Evolutionary conservation across 2,329 filamentous ascomycete genomes (phyloP), one percentile per base, ranked within the genome.

Genomic region (Stagonosporopsis vannaccii): DNA sequence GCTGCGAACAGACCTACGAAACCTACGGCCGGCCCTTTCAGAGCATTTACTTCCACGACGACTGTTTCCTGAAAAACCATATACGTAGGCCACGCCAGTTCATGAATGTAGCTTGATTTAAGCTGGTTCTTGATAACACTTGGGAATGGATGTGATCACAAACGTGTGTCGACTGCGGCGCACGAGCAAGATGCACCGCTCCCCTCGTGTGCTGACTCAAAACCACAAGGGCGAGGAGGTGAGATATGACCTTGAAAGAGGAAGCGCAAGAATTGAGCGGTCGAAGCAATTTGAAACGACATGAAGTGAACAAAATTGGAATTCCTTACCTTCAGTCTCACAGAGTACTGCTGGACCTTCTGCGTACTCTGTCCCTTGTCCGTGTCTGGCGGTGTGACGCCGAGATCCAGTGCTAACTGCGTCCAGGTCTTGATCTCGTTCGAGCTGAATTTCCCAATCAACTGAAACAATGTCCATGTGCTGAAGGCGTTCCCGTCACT

Each of bases 351-450:
- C 74, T 96, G 92, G 55, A 97, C 90, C 75, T 97, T 97, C 72
- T 97, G 94, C 1, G 90, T 88, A 73, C 92, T 96, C 78, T 96
- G 90, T 23, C 91, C 90, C 74, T 94, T 95, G 56, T 90, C 87
- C 22, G 87, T 81, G 57, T 91, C 89, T 2, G 92, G 92, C 3
- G 90, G 89, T 69, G 96, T 91, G 15, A 97, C 94, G 9, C 94
- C 93, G n/a, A 97, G 80, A 67, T 90, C 89, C 49, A 93, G 85
- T 0, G 91, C 93, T 64, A 97, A 74, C 73, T 97, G 91, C 36
- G 90, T 91, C 93, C 93, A 97, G 0, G 92, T 97, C 76, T 93
- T 95, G 74, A 97, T 87, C 69, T 96, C 91, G 70, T 91, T 93
- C 20, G 81, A 79, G 62, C 96, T 90, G 48, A 96, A 85, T 74